phyloP scores from a whole-genome alignment of 2,329 filamentous ascomycete genomes.

The Lasiodiplodia sp. region DNA sequence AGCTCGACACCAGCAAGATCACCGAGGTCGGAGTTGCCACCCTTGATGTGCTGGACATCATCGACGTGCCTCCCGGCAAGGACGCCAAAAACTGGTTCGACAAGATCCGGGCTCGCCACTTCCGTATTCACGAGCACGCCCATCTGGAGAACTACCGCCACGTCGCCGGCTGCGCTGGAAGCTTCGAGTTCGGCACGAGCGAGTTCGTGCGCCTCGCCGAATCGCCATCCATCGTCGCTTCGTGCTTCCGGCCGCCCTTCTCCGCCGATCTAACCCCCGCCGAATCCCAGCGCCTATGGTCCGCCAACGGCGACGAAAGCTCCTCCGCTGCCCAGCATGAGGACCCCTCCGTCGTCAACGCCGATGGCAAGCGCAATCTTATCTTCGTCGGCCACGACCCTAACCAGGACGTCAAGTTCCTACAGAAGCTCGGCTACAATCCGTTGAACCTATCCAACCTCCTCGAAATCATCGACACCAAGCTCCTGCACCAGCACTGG shows the following conservation, averaged over 20 bases:
- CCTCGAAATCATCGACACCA: constrained; percentile 75
- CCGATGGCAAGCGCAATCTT: constrained; percentile 62
- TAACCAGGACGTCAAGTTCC: constrained; percentile 70
- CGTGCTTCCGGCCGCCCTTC: constrained; percentile 66
- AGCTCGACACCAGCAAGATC: constrained; percentile 69
- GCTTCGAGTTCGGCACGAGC: constrained; percentile 75
- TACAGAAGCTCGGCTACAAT: constrained; percentile 71
- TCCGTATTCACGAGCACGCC: constrained; percentile 75
- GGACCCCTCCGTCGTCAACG: constrained; percentile 32
- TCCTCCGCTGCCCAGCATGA: neutral
- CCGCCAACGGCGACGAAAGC: neutral
- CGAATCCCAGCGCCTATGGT: constrained; percentile 5
- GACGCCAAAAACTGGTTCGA: constrained; percentile 71
- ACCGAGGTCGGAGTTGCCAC: constrained; percentile 88
- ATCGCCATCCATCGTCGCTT: constrained; percentile 56
- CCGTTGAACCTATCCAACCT: constrained; percentile 62
- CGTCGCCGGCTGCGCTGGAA: constrained; percentile 75
- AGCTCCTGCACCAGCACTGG: constrained; percentile 71
- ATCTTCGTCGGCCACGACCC: constrained; percentile 83
- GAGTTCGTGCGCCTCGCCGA: constrained; percentile 61
- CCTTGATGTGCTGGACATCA: constrained; percentile 73
- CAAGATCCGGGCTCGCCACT: constrained; percentile 74
- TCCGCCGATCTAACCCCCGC: constrained; percentile 39
- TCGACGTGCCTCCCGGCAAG: constrained; percentile 64
- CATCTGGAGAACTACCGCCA: constrained; percentile 72